A percentile compares a stretch with the other conserved stretches of the same genome.
Conservation (phyloP, 805 yeast genomes). For the Komagataella ulmi region DNA sequence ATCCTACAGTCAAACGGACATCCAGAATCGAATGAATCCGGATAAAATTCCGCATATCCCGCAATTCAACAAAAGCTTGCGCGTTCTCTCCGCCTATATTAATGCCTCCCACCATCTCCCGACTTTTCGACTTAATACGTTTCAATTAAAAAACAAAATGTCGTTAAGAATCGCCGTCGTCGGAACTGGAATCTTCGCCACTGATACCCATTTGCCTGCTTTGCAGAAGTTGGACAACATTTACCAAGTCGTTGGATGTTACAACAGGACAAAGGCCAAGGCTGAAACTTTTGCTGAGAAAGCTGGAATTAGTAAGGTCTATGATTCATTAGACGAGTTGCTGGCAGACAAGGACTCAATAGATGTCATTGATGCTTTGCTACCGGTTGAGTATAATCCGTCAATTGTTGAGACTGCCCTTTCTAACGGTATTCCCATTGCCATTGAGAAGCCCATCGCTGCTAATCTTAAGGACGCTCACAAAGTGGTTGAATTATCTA, state of each 20-base stretch:
- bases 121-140: neutral
- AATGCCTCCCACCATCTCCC: neutral
- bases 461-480: slow-evolving; percentile 72
- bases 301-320: slow-evolving; percentile 47
- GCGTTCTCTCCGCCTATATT: neutral
- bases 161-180: slow-evolving; percentile 46
- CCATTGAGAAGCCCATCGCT: slow-evolving; percentile 87
- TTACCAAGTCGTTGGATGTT: slow-evolving; percentile 55
- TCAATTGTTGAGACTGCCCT: slow-evolving; percentile 59
- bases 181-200: slow-evolving; percentile 86
- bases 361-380: slow-evolving; percentile 70
- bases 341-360: slow-evolving; percentile 45
- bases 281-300: slow-evolving; percentile 66
- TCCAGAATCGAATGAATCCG: neutral
- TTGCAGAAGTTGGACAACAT: slow-evolving; percentile 33
- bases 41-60: neutral
- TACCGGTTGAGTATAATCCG: slow-evolving; percentile 79
- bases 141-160: slow-evolving; percentile 2
- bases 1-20: neutral
- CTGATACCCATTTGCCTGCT: slow-evolving; percentile 71
- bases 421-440: slow-evolving; percentile 62
- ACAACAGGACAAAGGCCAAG: slow-evolving; percentile 73
- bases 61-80: neutral
- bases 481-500: slow-evolving; percentile 59
- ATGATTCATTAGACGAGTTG: slow-evolving; percentile 48